Conservation (phyloP, 257 asterid genomes). For the Thymus quinquecostatus region DNA sequence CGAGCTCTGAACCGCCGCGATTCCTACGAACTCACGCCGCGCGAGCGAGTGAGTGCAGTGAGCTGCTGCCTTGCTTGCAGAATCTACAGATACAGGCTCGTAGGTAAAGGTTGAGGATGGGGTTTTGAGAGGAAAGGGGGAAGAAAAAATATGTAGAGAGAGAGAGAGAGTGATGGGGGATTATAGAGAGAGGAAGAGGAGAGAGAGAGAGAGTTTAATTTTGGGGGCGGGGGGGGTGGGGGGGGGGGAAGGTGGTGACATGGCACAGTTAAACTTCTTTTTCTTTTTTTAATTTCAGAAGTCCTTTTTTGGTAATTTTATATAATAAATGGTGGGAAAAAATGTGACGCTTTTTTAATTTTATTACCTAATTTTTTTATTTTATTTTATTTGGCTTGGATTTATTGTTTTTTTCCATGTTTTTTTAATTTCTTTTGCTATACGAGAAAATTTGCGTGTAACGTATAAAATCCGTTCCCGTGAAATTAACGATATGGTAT, state of each 20-base stretch:
- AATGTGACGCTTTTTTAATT: slow-evolving; percentile 7
- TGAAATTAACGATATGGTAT: too few relatives aligned
- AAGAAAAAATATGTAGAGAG: slow-evolving; percentile 29
- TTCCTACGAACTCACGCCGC: slow-evolving; percentile 27
- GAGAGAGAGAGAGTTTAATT: slow-evolving; percentile 34
- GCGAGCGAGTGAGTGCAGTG: slow-evolving; percentile 24
- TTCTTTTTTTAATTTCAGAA: not conserved
- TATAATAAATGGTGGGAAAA: not conserved
- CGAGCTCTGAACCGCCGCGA: slow-evolving; percentile 21
- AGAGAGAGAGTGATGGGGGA: slow-evolving; percentile 36
- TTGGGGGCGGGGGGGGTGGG: slow-evolving; percentile 33
- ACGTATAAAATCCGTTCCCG: too few relatives aligned
- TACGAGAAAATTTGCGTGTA: not conserved
- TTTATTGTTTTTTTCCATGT: not conserved
- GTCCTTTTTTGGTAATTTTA: not conserved
- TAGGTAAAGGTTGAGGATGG: slow-evolving; percentile 39
- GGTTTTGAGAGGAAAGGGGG: slow-evolving; percentile 35
- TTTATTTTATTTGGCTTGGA: not conserved
- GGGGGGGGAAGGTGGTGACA: slow-evolving; percentile 46
- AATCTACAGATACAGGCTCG: slow-evolving; percentile 34
- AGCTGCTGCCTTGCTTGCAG: slow-evolving; percentile 21
- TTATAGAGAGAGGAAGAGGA: slow-evolving; percentile 39
- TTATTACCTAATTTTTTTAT: slow-evolving; percentile 21
- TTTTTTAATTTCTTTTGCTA: not conserved
- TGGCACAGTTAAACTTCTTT: slow-evolving; percentile 36